Base-by-base conservation (phyloP, 768 basidiomycete species). In the Hydnum rufescens region DNA sequence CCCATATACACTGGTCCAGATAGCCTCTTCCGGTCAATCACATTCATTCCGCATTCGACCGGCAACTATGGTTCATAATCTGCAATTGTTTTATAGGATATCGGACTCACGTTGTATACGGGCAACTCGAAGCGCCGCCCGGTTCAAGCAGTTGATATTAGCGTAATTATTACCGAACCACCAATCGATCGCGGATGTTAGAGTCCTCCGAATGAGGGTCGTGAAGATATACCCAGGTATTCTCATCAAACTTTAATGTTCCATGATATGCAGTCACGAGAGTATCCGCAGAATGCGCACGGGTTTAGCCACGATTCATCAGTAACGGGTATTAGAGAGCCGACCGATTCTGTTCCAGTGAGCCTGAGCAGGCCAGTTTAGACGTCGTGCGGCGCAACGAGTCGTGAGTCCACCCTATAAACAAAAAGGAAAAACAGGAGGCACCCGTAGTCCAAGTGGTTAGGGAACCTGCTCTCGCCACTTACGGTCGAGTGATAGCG, bases 351-450 rank as follows among this genome's bases (percentile, higher is more conserved):
- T 23, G 51, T 51, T 32, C 54, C 54, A 55, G 42, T 55, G 54
- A 36, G 56, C 61, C 60, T 75, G 68, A 8, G 78, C 78, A 5
- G 78, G 78, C 80, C 80, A 82, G 57, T 78, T 82, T 3, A 78
- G 78, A 6, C 74, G 68, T 51, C 70, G 71, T 4, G 76, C 80
- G 39, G 62, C 60, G 55, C 80, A 82, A 4, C 80, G 79, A 22
- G 75, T 68, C 0, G 74, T 70, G 57, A 80, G 80, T 58, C 80
- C 71, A 13, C 36, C 22, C 22, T 39, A 13, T 13, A 22, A 39
- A 39, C 22, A 13, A 22, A 39, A 22, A 39, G 22, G 13, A 39
- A 22, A 39, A 39, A 13, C 13, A 39, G 13, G 36, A 22, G 36
- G 36, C 13, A 22, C 22, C 13, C 36, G 22, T 22, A 39, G 36